Evolutionary conservation across 192 early-diverging fungal genomes (phyloP).

Genomic region (Lobosporangium transversale): DNA sequence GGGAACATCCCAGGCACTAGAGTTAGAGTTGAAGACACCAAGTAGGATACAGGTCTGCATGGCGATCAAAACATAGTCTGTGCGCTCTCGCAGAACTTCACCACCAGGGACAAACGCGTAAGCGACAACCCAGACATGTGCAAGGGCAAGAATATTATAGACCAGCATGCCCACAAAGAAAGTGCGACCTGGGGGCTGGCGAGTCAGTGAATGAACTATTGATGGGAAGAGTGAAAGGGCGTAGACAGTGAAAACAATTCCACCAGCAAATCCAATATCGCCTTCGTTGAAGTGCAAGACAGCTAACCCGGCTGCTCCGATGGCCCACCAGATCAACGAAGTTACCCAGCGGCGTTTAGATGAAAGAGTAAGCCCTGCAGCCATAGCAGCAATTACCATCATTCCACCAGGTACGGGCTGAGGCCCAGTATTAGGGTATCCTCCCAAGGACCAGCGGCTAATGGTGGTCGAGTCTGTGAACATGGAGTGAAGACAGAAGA

Average conservation of each 20-base stretch:
- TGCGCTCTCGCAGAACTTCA: slow-evolving; percentile 75
- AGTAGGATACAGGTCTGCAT: slow-evolving; percentile 69
- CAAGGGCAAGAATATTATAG: slow-evolving; percentile 78
- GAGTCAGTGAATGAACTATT: slow-evolving; percentile 64
- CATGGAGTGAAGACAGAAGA: slow-evolving; percentile 82
- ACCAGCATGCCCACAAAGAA: slow-evolving; percentile 66
- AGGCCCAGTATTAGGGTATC: slow-evolving; percentile 80
- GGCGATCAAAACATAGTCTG: slow-evolving; percentile 71
- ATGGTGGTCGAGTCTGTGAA: slow-evolving; percentile 79
- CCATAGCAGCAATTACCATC: slow-evolving; percentile 68
- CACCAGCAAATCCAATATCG: slow-evolving; percentile 72
- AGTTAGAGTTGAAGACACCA: slow-evolving; percentile 61
- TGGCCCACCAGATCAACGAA: slow-evolving; percentile 66
- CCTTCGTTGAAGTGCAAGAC: slow-evolving; percentile 66
- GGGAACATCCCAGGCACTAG: slow-evolving; percentile 17
- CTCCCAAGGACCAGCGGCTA: slow-evolving; percentile 77
- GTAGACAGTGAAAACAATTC: slow-evolving; percentile 70
- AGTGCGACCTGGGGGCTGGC: slow-evolving; percentile 72
- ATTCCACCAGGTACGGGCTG: slow-evolving; percentile 78
- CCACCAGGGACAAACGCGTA: slow-evolving; percentile 88
- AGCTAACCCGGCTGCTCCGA: slow-evolving; percentile 64
- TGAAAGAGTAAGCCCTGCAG: slow-evolving; percentile 63
- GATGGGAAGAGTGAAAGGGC: slow-evolving; percentile 67
- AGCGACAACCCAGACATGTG: slow-evolving; percentile 83
- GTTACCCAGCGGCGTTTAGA: slow-evolving; percentile 56